Conservation (phyloP, 805 yeast species). For the Candida khao-thaluensis region DNA sequence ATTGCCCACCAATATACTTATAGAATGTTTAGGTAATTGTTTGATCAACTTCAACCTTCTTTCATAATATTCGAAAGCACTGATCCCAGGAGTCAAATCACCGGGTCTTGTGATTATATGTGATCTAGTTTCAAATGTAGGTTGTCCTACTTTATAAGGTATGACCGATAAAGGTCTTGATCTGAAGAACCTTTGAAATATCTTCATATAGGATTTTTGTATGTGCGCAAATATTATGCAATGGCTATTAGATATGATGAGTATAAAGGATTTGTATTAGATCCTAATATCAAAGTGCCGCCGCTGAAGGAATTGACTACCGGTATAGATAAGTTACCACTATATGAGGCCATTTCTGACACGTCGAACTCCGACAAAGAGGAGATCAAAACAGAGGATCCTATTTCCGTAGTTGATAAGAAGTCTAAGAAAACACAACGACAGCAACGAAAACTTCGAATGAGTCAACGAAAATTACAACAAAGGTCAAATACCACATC, state of each 20-base stretch:
- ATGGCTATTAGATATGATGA: constrained; percentile 15
- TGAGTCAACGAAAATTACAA: constrained; percentile 9
- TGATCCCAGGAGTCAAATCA: constrained; percentile 83
- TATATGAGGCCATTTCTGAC: neutral
- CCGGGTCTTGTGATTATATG: constrained; percentile 67
- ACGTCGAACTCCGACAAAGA: too few relatives aligned
- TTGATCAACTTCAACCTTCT: constrained; percentile 63
- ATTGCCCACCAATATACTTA: constrained; percentile 75
- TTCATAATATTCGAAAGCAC: constrained; percentile 76
- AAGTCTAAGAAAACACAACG: constrained; percentile 8
- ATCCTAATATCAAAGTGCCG: constrained; percentile 3
- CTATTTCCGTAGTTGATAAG: neutral
- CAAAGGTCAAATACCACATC: neutral
- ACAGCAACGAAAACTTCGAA: constrained; percentile 12
- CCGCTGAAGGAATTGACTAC: constrained; percentile 12
- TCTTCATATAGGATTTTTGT: neutral
- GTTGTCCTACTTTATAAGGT: constrained; percentile 70
- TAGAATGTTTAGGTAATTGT: constrained; percentile 57
- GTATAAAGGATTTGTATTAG: constrained; percentile 16
- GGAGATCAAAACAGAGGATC: too few relatives aligned
- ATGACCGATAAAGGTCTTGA: constrained; percentile 25
- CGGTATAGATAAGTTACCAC: constrained; percentile 13
- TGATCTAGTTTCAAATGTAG: constrained; percentile 82
- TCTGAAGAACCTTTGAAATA: constrained; percentile 6
- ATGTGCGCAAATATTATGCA: neutral